Evolutionary conservation across 805 yeast species (phyloP).

Genomic region (Tetrapisispora arboricola): DNA sequence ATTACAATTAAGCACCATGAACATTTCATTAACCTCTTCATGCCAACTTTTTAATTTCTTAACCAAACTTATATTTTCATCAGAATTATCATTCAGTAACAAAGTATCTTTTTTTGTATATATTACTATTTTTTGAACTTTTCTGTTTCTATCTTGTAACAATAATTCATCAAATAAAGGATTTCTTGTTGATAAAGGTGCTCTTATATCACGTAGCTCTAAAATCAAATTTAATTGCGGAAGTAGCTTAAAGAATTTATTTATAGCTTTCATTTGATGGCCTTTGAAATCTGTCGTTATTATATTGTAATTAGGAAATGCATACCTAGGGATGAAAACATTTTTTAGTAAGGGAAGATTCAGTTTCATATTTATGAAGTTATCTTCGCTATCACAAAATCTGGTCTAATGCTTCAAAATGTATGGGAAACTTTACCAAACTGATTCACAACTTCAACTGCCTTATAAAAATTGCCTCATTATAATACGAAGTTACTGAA

Average conservation of each 20-base stretch:
- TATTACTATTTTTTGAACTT: slow-evolving; percentile 32
- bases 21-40: slow-evolving; percentile 30
- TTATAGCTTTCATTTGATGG: slow-evolving; percentile 75
- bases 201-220: slow-evolving; percentile 82
- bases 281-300: slow-evolving; percentile 77
- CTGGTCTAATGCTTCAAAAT: too few species aligned
- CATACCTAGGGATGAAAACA: slow-evolving; percentile 53
- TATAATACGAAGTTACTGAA: too few species aligned
- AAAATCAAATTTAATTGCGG: slow-evolving; percentile 74
- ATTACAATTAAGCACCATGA: slow-evolving; percentile 50
- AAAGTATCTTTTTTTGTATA: slow-evolving; percentile 72
- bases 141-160: slow-evolving; percentile 34
- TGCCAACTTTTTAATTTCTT: slow-evolving; percentile 41
- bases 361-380: background rate
- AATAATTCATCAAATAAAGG: slow-evolving; percentile 60
- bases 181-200: slow-evolving; percentile 79
- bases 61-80: slow-evolving; percentile 3
- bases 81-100: slow-evolving; percentile 10
- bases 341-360: background rate
- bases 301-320: slow-evolving; percentile 67
- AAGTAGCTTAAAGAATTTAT: slow-evolving; percentile 52
- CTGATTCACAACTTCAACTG: too few species aligned
- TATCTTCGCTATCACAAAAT: background rate
- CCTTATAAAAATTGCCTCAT: too few species aligned
- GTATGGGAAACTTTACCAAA: too few species aligned